Evolutionary conservation across 2,329 filamentous ascomycete species (phyloP).

Genomic region (Epichloe sibirici): DNA sequence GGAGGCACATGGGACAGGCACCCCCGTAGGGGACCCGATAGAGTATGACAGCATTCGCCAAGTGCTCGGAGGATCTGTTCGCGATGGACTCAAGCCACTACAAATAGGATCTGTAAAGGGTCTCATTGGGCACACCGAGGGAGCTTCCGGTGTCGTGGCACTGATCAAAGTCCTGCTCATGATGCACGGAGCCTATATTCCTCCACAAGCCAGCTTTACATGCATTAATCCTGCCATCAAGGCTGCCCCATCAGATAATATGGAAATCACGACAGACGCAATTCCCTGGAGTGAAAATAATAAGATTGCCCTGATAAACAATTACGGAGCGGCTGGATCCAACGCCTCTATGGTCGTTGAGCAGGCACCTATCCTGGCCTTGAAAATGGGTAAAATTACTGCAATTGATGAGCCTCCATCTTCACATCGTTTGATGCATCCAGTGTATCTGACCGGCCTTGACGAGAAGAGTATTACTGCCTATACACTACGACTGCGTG

Average conservation of each 20-base stretch:
- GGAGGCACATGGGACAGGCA: constrained; percentile 83
- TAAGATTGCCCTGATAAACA: constrained; percentile 20
- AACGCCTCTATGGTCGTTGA: constrained; percentile 18
- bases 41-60: constrained; percentile 61
- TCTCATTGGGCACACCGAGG: constrained; percentile 49
- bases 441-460: constrained; percentile 1
- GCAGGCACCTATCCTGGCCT: constrained; percentile 5
- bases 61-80: constrained; percentile 20
- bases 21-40: constrained; percentile 69
- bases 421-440: background rate
- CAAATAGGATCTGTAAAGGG: constrained; percentile 37
- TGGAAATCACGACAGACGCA: constrained; percentile 21
- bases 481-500: background rate
- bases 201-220: constrained; percentile 21
- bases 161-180: constrained; percentile 21
- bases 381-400: no score
- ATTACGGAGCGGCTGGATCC: constrained; percentile 24
- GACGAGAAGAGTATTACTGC: background rate
- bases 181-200: constrained; percentile 15
- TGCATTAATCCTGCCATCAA: constrained; percentile 19
- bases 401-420: background rate
- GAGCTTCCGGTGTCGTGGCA: constrained; percentile 16
- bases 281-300: constrained; percentile 11
- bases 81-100: background rate
- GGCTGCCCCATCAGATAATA: constrained; percentile 15